Evolutionary conservation across 495 filamentous ascomycete species (phyloP), one percentile per base, ranked within the genome.

Genomic region (Neurospora sp.): DNA sequence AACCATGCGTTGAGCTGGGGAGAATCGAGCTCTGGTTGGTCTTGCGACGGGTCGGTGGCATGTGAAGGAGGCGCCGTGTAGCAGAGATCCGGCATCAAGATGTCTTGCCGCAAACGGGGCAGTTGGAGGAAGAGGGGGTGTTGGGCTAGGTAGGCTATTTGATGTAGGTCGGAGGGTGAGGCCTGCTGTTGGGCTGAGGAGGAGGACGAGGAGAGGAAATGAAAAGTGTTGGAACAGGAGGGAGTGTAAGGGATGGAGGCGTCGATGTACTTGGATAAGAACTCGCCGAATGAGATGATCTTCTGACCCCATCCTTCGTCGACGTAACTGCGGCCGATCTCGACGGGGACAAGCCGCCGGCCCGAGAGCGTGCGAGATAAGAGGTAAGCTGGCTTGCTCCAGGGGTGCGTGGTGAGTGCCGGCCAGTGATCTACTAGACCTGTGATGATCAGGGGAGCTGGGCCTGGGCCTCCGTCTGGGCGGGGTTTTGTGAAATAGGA

Each of bases 1-100:
- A 98, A 91, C 96, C 96, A 99, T 4, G 92, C 94, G 79, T 99
- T 98, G n/a, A 90, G 78, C 20, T 88, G 78, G 1, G 89, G 87
- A 4, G 83, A 81, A 12, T 86, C 84, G 4, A 87, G 80, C 69
- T 86, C 82, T 1, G 79, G 81, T 74, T 86, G 85, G 65, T 86
- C 82, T 69, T 83, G 72, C 20, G 85, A 80, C 3, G 89, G 77
- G 7, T 89, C 86, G 1, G 86, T 80, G 81, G 74, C 86, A 81
- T 74, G 84, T 0, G 82, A 84, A 0, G 89, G 87, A 0, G 91
- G 90, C 48, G 82, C 78, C 20, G 90, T 90, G 81, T 92, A 97
- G 83, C 93, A 97, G 78, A 90, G 94, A 78, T 98, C 94, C 0
- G 96, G 96, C 10, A 93, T 84, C 20, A 79, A 76, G 59, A 99